phyloP scores from a whole-genome alignment of 1,284 basidiomycete genomes.

The Laetiporus sulphureus region DNA sequence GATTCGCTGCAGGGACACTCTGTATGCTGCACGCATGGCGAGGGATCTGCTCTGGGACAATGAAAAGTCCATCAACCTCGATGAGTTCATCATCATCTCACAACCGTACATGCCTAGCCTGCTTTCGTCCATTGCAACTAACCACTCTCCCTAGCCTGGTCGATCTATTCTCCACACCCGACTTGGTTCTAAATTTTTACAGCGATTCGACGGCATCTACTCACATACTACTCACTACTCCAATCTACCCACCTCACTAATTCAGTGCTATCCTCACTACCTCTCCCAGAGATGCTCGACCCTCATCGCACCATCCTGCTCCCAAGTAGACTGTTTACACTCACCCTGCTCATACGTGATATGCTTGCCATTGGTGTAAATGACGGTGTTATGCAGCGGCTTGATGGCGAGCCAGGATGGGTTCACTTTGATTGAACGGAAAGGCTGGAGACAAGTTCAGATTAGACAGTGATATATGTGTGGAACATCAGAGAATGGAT shows the following conservation, averaged over 20 bases:
- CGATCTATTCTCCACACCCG: slow-evolving; percentile 72
- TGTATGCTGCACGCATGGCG: slow-evolving; percentile 84
- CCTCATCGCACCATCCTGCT: slow-evolving; percentile 66
- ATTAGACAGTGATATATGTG: background rate
- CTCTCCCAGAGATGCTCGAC: slow-evolving; percentile 74
- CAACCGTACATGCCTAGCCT: slow-evolving; percentile 61
- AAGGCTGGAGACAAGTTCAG: slow-evolving; percentile 5
- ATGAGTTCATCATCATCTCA: slow-evolving; percentile 77
- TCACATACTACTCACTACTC: slow-evolving; percentile 85
- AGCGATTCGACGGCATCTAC: slow-evolving; percentile 58
- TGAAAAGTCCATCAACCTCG: slow-evolving; percentile 66
- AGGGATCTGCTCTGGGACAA: slow-evolving; percentile 84
- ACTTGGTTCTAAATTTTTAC: slow-evolving; percentile 56
- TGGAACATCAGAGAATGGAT: background rate
- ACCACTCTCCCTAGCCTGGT: slow-evolving; percentile 57
- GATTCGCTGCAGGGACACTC: slow-evolving; percentile 61
- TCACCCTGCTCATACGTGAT: slow-evolving; percentile 74
- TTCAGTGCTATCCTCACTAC: slow-evolving; percentile 71
- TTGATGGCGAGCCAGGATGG: slow-evolving; percentile 14
- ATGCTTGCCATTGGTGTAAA: slow-evolving; percentile 3
- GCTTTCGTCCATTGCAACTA: background rate
- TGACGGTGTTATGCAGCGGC: slow-evolving; percentile 6
- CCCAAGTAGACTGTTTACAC: slow-evolving; percentile 77
- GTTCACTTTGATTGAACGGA: slow-evolving; percentile 5
- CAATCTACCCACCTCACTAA: slow-evolving; percentile 79